Evolutionary conservation across 768 basidiomycete genomes (phyloP), one percentile per base, ranked within the genome.

Genomic region (Mycena maculata): DNA sequence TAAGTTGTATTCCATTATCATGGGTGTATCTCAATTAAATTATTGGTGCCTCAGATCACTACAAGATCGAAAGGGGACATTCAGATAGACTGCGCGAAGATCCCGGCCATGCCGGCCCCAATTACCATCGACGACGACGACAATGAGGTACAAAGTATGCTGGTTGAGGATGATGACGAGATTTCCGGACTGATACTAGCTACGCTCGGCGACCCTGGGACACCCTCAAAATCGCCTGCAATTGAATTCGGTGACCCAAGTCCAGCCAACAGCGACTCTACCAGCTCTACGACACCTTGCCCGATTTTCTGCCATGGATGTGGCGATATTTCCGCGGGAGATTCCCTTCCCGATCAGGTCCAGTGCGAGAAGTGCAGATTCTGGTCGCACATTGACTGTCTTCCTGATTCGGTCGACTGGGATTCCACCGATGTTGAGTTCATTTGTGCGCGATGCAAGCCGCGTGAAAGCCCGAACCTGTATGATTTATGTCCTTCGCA

Each of bases 381-480:
- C 52, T 54, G 52, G 52, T 36, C 31, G n/a, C 52, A 54, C 52
- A 54, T 39, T n/a, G 33, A 5, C 3, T 54, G 52, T 16, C 25
- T 54, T 11, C 4, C 9, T 16, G 25, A 38, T 4, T n/a, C 10
- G 8, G 22, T 54, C 33, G 52, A 54, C 16, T 54, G 52, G 52
- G n/a, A 38, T 23, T 16, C 31, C 23, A n/a, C 31, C n/a, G n/a
- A 54, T 4, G 33, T 38, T 12, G 4, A 11, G 10, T 54, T 54
- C 11, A 25, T 54, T 1, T 54, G 52, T 13, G 23, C 33, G 33
- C 31, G 31, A 22, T 38, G 33, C 18, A 4, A 50, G 30, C 15
- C 49, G 13, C 28, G 8, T 18, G 8, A 31, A 3, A 27, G 30
- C 6, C 44, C 23, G 16, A 18, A 25, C 11, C n/a, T 45, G 9